These are phyloP conservation scores for Magnaporthiopsis poae DNA, from an alignment of 2,329 filamentous ascomycete species.

Conservation along the genomic window DNA sequence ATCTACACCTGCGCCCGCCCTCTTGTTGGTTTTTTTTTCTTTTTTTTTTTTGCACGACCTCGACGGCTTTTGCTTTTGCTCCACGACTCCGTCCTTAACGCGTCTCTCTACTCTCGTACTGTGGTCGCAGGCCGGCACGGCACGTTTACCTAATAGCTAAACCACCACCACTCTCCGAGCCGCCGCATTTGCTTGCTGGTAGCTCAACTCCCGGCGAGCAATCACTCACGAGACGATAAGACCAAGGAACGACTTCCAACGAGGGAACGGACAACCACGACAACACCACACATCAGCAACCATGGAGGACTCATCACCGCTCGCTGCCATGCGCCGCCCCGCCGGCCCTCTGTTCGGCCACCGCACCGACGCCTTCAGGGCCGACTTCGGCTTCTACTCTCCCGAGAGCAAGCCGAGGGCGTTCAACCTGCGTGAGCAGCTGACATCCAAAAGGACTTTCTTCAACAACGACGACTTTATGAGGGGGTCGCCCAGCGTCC, in stretches of 20 bases:
- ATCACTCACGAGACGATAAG: background rate
- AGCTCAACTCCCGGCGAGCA: background rate
- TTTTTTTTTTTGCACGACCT: background rate
- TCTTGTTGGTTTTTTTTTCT: background rate
- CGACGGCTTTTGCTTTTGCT: background rate
- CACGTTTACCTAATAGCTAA: constrained; percentile 7
- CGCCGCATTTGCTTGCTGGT: constrained; percentile 9
- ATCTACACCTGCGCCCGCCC: background rate
- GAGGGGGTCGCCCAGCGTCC: constrained; percentile 74
- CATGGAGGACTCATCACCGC: constrained; percentile 90
- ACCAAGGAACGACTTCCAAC: background rate
- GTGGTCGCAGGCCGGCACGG: constrained; percentile 9
- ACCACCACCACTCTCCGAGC: constrained; percentile 2
- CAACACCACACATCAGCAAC: constrained; percentile 12
- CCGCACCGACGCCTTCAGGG: constrained; percentile 41
- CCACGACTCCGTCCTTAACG: background rate
- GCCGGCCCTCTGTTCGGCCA: constrained; percentile 50
- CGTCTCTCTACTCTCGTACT: constrained; percentile 4
- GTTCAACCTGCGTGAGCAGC: constrained; percentile 71
- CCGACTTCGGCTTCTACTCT: constrained; percentile 36
- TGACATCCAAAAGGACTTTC: constrained; percentile 54
- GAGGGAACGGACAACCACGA: background rate
- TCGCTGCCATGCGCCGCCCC: constrained; percentile 83
- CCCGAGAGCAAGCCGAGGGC: constrained; percentile 47
- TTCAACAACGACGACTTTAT: constrained; percentile 68